A percentile compares a stretch with the other conserved stretches of the same genome.
Evolutionary conservation across 805 yeast genomes (phyloP).

Genomic region (Priceomyces medius): DNA sequence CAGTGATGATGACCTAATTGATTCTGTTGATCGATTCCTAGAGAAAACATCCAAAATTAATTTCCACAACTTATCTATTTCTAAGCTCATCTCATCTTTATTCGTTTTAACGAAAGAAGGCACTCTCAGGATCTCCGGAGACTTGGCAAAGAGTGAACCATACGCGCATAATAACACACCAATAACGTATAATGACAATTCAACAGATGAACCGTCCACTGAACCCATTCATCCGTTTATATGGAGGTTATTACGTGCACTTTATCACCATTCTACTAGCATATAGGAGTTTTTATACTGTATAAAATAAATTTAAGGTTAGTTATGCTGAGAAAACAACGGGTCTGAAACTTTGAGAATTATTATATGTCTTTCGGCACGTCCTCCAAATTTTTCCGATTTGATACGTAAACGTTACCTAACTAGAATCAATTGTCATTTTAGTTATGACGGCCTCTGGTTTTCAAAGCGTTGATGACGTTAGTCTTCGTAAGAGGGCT

Average conservation of each 20-base stretch:
- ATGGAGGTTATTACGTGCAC: constrained; percentile 14
- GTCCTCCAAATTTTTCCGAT: constrained; percentile 6
- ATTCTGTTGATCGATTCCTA: constrained; percentile 19
- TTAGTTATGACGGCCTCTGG: constrained; percentile 23
- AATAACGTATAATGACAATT: not conserved
- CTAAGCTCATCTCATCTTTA: constrained; percentile 17
- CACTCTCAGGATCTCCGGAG: constrained; percentile 15
- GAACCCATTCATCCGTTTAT: constrained; percentile 9
- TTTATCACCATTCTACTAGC: constrained; percentile 4
- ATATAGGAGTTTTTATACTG: not conserved
- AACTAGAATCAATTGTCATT: constrained; percentile 3
- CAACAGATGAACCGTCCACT: not conserved
- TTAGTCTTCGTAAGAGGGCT: constrained; percentile 19
- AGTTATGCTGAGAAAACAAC: constrained; percentile 4
- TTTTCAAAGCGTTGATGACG: constrained; percentile 15
- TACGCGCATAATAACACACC: not conserved
- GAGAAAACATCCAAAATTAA: constrained; percentile 18
- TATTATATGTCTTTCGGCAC: not conserved
- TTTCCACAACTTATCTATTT: constrained; percentile 19
- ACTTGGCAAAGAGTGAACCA: not conserved
- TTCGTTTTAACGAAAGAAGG: constrained; percentile 24
- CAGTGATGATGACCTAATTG: constrained; percentile 9
- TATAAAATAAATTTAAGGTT: not conserved
- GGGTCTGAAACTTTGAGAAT: not conserved
- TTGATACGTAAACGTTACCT: not conserved